These are phyloP conservation scores for Annulohypoxylon stygium DNA, from an alignment of 495 filamentous ascomycete species.

Conservation along the genomic window DNA sequence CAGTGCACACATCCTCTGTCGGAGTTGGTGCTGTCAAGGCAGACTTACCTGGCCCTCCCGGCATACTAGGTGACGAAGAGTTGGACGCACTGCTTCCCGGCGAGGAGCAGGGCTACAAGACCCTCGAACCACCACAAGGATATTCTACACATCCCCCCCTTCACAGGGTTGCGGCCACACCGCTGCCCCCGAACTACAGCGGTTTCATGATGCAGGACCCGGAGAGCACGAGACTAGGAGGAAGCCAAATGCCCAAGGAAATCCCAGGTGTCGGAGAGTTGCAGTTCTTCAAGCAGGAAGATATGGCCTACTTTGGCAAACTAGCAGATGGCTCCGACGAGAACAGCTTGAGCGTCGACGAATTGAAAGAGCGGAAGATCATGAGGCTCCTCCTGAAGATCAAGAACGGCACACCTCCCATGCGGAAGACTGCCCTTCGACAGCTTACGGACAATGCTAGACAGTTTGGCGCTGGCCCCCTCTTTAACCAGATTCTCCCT, in stretches of 20 bases:
- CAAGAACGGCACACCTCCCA: constrained; percentile 99
- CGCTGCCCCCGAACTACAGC: constrained; percentile 69
- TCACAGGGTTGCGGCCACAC: constrained; percentile 82
- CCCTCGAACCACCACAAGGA: constrained; percentile 91
- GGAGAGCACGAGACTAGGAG: constrained; percentile 80
- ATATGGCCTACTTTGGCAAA: constrained; percentile 99
- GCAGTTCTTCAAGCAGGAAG: constrained; percentile 98
- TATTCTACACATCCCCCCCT: constrained; percentile 85
- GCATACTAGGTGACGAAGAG: constrained; percentile 89
- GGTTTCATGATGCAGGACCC: constrained; percentile 99
- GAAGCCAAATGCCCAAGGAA: constrained; percentile 94
- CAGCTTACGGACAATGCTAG: constrained; percentile 98
- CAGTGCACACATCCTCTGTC: constrained; percentile 78
- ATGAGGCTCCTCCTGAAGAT: constrained; percentile 97
- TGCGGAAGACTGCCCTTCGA: constrained; percentile 98
- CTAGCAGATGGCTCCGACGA: constrained; percentile 96
- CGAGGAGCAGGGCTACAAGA: constrained; percentile 86
- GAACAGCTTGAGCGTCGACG: constrained; percentile 89
- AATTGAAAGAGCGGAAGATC: constrained; percentile 98
- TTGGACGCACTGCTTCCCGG: constrained; percentile 90
- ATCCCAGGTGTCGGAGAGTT: constrained; percentile 98
- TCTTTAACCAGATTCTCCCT: constrained; percentile 98
- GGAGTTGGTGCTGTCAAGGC: constrained; percentile 74
- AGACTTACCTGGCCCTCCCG: constrained; percentile 83
- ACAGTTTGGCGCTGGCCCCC: constrained; percentile 92